A percentile compares a stretch with the other conserved stretches of the same genome.
Conservation (phyloP, 2,329 filamentous ascomycete species). For the Colletotrichum horii region DNA sequence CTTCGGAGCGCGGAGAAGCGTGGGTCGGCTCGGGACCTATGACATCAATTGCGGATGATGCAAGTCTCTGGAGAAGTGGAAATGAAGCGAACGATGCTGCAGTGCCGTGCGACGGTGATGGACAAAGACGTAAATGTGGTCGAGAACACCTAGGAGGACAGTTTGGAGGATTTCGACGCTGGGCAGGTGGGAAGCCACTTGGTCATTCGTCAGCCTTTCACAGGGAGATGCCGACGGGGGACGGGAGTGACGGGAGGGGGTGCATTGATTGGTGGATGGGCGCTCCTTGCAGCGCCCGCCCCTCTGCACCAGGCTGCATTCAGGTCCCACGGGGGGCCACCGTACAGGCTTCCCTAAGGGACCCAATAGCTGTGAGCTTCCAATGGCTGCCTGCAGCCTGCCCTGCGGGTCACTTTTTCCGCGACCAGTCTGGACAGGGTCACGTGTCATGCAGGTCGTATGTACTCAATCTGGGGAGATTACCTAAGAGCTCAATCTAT, state of each 20-base stretch:
- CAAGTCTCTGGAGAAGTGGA: background rate
- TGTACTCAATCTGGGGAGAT: background rate
- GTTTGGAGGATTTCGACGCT: background rate
- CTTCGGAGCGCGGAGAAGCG: background rate
- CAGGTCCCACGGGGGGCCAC: background rate
- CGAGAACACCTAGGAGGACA: background rate
- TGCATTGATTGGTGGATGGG: conserved; percentile 16
- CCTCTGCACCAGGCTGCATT: background rate
- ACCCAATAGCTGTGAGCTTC: background rate
- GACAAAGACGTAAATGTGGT: background rate
- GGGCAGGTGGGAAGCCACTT: background rate
- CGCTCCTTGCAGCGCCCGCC: conserved; percentile 8
- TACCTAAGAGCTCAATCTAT: background rate
- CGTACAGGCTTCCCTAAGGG: background rate
- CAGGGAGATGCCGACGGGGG: conserved; percentile 10
- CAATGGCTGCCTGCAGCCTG: background rate
- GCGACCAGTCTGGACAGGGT: background rate
- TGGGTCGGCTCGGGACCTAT: background rate
- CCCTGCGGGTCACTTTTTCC: background rate
- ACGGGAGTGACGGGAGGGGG: conserved; percentile 2
- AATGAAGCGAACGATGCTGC: background rate
- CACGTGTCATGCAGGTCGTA: background rate
- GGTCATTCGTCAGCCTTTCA: conserved; percentile 19
- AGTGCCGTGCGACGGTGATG: background rate
- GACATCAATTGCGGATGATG: conserved; percentile 7